These are phyloP conservation scores for Flaveria floridana DNA, from an alignment of 140 eudicot species.

Conservation along the genomic window DNA sequence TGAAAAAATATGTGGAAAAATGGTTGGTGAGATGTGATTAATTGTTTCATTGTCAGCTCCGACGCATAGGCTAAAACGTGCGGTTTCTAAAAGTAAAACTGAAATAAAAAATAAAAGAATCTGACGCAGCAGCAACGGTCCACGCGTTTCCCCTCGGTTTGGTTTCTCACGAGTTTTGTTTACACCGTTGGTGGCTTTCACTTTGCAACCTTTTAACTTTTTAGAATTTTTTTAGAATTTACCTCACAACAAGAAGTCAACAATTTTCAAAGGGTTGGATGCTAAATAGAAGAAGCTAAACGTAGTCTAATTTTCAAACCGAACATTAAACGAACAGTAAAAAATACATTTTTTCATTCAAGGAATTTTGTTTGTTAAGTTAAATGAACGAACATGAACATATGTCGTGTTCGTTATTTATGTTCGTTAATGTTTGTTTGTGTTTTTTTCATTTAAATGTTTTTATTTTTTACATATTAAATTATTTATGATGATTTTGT, in stretches of 20 bases:
- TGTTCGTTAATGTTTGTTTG: too few relatives aligned
- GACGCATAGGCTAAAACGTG: slow-evolving; percentile 41
- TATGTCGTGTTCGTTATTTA: too few relatives aligned
- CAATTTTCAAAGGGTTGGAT: neutral
- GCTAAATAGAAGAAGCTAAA: too few relatives aligned
- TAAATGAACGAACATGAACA: too few relatives aligned
- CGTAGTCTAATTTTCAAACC: too few relatives aligned
- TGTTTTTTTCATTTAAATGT: too few relatives aligned
- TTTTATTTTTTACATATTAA: too few relatives aligned
- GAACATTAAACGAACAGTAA: too few relatives aligned
- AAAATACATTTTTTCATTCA: too few relatives aligned
- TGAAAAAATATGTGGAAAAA: slow-evolving; percentile 15
- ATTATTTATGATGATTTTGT: too few relatives aligned
- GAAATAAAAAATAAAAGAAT: neutral
- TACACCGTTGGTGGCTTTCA: slow-evolving; percentile 30
- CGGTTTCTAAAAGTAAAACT: slow-evolving; percentile 15
- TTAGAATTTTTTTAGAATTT: neutral
- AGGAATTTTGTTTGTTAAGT: too few relatives aligned
- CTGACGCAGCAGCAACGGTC: neutral
- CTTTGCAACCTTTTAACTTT: slow-evolving; percentile 22
- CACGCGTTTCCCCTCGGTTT: slow-evolving; percentile 29
- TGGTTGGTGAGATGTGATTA: slow-evolving; percentile 40
- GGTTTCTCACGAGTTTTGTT: slow-evolving; percentile 17
- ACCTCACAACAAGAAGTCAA: neutral
- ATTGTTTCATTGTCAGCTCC: slow-evolving; percentile 39